A percentile compares a stretch with the other conserved stretches of the same genome.
Evolutionary conservation across 2,329 filamentous ascomycete genomes (phyloP).

Genomic region (Claviceps sorghi): DNA sequence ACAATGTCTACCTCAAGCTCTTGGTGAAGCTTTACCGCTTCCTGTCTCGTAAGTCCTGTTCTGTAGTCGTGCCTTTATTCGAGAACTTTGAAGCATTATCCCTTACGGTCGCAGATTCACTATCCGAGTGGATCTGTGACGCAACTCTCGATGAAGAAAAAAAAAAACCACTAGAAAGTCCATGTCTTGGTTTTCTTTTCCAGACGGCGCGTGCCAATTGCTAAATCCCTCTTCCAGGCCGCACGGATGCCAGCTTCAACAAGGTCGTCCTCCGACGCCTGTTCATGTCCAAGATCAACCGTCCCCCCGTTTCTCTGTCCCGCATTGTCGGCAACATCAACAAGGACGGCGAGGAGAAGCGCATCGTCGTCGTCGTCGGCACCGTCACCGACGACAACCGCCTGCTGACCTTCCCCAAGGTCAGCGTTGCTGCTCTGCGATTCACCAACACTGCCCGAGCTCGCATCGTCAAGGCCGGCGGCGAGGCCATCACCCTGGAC

Average conservation of each 20-base stretch:
- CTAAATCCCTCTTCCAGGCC: constrained; percentile 39
- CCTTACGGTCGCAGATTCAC: not conserved
- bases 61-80: constrained; percentile 24
- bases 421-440: constrained; percentile 83
- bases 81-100: not conserved
- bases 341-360: constrained; percentile 51
- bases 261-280: constrained; percentile 94
- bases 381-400: constrained; percentile 98
- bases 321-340: constrained; percentile 62
- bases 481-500: constrained; percentile 89
- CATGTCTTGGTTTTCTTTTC: not conserved
- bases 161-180: not conserved
- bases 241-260: constrained; percentile 97
- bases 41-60: constrained; percentile 57
- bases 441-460: constrained; percentile 95
- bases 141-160: too few relatives aligned
- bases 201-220: constrained; percentile 2
- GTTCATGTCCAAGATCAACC: constrained; percentile 98
- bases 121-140: not conserved
- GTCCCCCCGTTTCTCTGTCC: constrained; percentile 84
- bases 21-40: constrained; percentile 98
- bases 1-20: constrained; percentile 95
- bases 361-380: constrained; percentile 88
- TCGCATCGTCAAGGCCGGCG: constrained; percentile 82
- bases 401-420: constrained; percentile 76